phyloP scores from a whole-genome alignment of 1,284 basidiomycete species.

The Trichosporon sp. region DNA sequence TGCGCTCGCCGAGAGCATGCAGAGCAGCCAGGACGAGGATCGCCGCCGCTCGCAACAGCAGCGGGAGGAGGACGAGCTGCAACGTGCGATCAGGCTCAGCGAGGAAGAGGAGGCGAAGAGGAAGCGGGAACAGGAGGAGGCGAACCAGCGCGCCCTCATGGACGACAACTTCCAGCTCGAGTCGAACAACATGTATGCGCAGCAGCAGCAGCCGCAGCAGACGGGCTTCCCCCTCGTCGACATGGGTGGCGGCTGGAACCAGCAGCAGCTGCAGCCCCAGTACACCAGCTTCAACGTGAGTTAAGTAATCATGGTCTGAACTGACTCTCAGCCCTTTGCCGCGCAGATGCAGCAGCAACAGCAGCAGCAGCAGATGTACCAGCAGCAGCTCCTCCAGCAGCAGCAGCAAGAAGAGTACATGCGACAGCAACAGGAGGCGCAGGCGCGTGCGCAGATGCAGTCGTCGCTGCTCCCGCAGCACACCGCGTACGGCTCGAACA shows the following conservation, averaged over 20 bases:
- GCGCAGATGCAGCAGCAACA: constrained; percentile 50
- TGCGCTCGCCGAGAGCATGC: constrained; percentile 85
- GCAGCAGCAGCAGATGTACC: constrained; percentile 48
- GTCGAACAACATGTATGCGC: constrained; percentile 42
- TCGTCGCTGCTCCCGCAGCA: constrained; percentile 55
- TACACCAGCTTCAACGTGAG: constrained; percentile 54
- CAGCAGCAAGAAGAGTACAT: constrained; percentile 49
- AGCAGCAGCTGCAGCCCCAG: constrained; percentile 58
- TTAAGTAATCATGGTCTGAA: neutral
- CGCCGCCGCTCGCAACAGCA: constrained; percentile 50
- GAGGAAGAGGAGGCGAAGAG: constrained; percentile 80
- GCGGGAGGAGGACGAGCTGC: constrained; percentile 66
- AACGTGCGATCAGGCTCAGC: constrained; percentile 72
- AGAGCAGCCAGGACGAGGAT: constrained; percentile 69
- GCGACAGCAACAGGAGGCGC: constrained; percentile 58
- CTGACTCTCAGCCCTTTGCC: constrained; percentile 49
- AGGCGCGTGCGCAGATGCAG: constrained; percentile 53
- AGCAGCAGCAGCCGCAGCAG: constrained; percentile 41
- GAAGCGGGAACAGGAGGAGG: constrained; percentile 64
- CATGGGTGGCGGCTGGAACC: constrained; percentile 48
- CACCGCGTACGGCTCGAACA: constrained; percentile 77
- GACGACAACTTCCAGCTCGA: constrained; percentile 70
- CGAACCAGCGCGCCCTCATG: constrained; percentile 72
- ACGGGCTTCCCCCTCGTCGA: constrained; percentile 59
- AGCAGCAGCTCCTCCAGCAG: constrained; percentile 56